These are phyloP conservation scores for Epichloe glyceriae DNA, from an alignment of 2,329 filamentous ascomycete species.

Conservation along the genomic window DNA sequence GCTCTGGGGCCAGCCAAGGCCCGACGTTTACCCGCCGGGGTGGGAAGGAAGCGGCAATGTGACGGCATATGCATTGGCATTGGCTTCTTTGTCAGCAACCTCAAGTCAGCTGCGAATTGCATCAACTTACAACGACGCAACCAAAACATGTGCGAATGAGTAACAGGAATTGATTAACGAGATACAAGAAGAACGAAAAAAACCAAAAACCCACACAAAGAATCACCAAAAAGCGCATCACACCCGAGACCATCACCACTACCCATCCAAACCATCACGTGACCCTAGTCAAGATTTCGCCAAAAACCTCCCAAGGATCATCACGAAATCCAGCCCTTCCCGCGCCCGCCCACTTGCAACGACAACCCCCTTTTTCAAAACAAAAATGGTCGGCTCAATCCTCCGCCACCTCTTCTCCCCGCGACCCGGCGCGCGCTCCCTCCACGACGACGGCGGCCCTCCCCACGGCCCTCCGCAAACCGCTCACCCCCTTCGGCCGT, in stretches of 20 bases:
- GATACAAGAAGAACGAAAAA: too few species aligned
- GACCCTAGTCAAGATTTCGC: not conserved
- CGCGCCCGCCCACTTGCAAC: too few species aligned
- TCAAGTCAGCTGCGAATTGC: too few species aligned
- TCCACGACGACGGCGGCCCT: conserved; percentile 1
- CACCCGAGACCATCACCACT: not conserved
- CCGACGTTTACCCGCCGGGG: not conserved
- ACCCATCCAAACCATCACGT: not conserved
- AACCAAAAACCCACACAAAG: too few species aligned
- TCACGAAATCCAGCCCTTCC: too few species aligned
- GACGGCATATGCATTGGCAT: not conserved
- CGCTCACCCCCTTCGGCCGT: not conserved
- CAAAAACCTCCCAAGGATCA: not conserved
- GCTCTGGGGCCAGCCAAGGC: not conserved
- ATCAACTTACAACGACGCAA: too few species aligned
- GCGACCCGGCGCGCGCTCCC: conserved; percentile 14
- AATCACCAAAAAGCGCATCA: too few species aligned
- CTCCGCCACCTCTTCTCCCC: conserved; percentile 23
- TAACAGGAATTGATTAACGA: too few species aligned
- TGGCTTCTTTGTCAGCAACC: too few species aligned
- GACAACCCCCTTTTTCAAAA: too few species aligned
- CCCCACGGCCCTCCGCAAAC: conserved; percentile 7
- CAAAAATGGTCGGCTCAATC: conserved; percentile 24
- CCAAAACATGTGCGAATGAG: too few species aligned
- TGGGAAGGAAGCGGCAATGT: not conserved